Percentiles rank a stretch among this genome's conserved stretches.
phyloP scores from a whole-genome alignment of 2,329 filamentous ascomycete genomes.

The Bretziella fagacearum region DNA sequence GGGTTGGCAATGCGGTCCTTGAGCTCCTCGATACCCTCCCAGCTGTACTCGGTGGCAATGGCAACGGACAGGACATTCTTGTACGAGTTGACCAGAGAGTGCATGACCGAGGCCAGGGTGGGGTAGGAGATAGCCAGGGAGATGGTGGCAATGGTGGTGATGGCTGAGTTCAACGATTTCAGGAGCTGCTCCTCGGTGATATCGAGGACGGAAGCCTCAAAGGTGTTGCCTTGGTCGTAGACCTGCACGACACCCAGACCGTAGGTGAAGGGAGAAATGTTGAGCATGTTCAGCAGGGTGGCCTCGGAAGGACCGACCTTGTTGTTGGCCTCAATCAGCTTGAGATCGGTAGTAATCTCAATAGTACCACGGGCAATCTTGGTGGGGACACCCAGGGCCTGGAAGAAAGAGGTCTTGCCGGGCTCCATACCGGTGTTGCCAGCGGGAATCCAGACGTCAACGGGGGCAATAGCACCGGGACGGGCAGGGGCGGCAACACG shows the following conservation, averaged over 20 bases:
- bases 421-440: constrained; percentile 99
- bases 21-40: constrained; percentile 91
- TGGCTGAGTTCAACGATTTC: constrained; percentile 60
- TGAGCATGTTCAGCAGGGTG: constrained; percentile 97
- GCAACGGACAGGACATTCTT: constrained; percentile 91
- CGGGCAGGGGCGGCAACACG: constrained; percentile 93
- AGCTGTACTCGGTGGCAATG: constrained; percentile 76
- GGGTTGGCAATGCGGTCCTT: constrained; percentile 99
- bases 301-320: constrained; percentile 99
- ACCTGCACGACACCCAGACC: constrained; percentile 93
- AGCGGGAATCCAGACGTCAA: constrained; percentile 85
- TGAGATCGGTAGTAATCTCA: constrained; percentile 95
- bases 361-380: constrained; percentile 99
- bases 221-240: constrained; percentile 93
- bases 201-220: constrained; percentile 72
- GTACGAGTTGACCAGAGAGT: constrained; percentile 94
- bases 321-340: constrained; percentile 80
- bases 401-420: constrained; percentile 99
- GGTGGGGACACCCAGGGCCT: constrained; percentile 99
- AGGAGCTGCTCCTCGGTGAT: constrained; percentile 91
- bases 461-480: constrained; percentile 89
- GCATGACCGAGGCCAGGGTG: constrained; percentile 86
- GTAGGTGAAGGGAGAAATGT: constrained; percentile 99
- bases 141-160: constrained; percentile 74
- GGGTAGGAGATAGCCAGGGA: constrained; percentile 91